Evolutionary conservation across 164 flowering plant species (phyloP), one percentile per base, ranked within the genome.

Genomic region (Vitis labrusca): DNA sequence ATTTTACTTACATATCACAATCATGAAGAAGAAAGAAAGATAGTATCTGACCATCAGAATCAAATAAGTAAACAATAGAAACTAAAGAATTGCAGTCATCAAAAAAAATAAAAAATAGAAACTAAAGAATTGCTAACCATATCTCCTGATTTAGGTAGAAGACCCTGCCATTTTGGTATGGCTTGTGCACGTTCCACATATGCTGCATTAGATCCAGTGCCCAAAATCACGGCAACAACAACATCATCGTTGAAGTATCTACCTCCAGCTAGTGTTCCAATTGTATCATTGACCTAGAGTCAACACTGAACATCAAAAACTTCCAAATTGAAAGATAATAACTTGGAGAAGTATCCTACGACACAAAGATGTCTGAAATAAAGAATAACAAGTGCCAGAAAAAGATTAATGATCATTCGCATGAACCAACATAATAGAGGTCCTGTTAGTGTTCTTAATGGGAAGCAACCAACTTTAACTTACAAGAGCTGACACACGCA

Each of bases 181-280:
- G 98, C 96, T 59, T 80, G 74, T 37, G 91, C 94, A 47, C 89
- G 85, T 64, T 92, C 98, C 13, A 92, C 88, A 84, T 92, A 92
- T 23, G 97, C 97, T 61, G 97, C 97, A 85, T 92, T 92, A 60
- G 97, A 85, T 63, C 97, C 98, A 67, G 98, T 92, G 17, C 98
- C 98, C 72, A 92, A 78, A 27, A 92, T 92, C 50, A 91, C 94
- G 74, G 98, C 92, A 72, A 85, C 90, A 78, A 74, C 64, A n/a
- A 91, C 98, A 83, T 92, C 89, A n/a, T 68, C 63, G 58, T 85
- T 76, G 51, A 17, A 27, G 72, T 88, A 92, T 76, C 88, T 75
- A 3, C 98, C 98, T 59, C 94, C 95, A 8, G 98, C 98, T 67
- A 92, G 73, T 32, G 98, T 89, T 71, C 98, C 98, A 66, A 92